Evolutionary conservation across 1,139 yeast species (phyloP).

Genomic region (Debaryomycetaceae sp.): DNA sequence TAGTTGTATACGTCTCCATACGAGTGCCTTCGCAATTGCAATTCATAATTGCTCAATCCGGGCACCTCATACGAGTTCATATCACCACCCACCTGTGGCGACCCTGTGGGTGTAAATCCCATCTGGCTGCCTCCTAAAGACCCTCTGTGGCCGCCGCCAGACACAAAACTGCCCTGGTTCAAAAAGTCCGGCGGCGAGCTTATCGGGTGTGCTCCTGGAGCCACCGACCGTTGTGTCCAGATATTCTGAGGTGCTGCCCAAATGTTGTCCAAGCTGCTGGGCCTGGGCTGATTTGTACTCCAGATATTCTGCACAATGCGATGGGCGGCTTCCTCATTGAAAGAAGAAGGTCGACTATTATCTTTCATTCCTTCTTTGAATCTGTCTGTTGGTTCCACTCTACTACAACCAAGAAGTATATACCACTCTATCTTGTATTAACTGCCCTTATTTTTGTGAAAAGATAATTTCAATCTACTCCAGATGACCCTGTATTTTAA

Average conservation of each 20-base stretch:
- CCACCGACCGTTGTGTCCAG: conserved; percentile 2
- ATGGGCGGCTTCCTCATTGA: conserved; percentile 3
- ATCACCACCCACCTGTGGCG: conserved; percentile 6
- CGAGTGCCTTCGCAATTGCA: conserved; percentile 23
- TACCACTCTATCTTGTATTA: not conserved
- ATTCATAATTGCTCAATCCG: conserved; percentile 7
- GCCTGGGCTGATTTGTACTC: conserved; percentile 4
- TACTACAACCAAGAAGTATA: not conserved
- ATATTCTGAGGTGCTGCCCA: conserved; percentile 4
- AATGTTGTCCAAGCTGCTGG: conserved; percentile 5
- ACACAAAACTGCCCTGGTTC: conserved; percentile 1
- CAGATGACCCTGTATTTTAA: conserved; percentile 4
- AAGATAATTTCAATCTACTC: not conserved
- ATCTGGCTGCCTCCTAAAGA: conserved; percentile 2
- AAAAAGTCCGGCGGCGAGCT: conserved; percentile 5
- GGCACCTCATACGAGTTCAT: conserved; percentile 5
- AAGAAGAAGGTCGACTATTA: conserved; percentile 9
- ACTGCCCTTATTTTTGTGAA: not conserved
- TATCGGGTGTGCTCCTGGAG: not conserved
- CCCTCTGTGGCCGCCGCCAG: conserved; percentile 1
- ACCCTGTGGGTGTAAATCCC: conserved; percentile 6
- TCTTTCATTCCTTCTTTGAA: conserved; percentile 2
- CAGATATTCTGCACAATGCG: conserved; percentile 3
- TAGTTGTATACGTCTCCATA: conserved; percentile 18
- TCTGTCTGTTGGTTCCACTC: not conserved